These are phyloP conservation scores for Gossypium rotundifolium DNA, from an alignment of 345 rosid species.

Conservation along the genomic window DNA sequence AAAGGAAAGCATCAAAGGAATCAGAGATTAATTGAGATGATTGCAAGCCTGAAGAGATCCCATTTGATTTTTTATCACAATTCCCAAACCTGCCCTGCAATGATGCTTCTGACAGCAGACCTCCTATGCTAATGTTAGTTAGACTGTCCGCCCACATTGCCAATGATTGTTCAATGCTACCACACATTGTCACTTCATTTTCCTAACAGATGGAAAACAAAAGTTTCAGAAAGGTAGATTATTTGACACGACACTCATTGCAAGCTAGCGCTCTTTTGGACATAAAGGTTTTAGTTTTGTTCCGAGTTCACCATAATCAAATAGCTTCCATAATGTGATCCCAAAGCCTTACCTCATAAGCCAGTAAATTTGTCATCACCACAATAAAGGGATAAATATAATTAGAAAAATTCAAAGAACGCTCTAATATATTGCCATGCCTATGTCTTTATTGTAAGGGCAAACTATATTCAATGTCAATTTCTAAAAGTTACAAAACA, in stretches of 20 bases:
- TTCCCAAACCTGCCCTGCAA: neutral
- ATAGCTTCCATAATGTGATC: neutral
- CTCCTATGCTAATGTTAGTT: conserved; percentile 74
- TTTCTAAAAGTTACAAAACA: too few species aligned
- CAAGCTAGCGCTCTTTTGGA: neutral
- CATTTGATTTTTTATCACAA: conserved; percentile 23
- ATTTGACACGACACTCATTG: conserved; percentile 6
- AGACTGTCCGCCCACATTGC: conserved; percentile 59
- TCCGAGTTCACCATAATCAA: neutral
- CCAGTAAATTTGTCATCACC: neutral
- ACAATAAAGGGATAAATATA: neutral
- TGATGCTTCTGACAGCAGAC: conserved; percentile 15
- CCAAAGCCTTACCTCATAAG: neutral
- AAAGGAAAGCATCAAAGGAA: conserved; percentile 68
- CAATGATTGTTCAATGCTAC: conserved; percentile 30
- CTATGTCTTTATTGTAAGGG: neutral
- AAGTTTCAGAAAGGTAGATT: conserved; percentile 10
- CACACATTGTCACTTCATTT: conserved; percentile 26
- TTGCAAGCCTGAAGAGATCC: conserved; percentile 25
- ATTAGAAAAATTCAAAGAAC: neutral
- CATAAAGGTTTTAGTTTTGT: neutral
- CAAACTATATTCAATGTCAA: too few species aligned
- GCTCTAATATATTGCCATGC: neutral
- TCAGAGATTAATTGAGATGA: conserved; percentile 56
- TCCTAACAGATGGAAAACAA: conserved; percentile 29